Base-by-base conservation (phyloP, 345 rosid genomes). In the Rhizophora apiculata region DNA sequence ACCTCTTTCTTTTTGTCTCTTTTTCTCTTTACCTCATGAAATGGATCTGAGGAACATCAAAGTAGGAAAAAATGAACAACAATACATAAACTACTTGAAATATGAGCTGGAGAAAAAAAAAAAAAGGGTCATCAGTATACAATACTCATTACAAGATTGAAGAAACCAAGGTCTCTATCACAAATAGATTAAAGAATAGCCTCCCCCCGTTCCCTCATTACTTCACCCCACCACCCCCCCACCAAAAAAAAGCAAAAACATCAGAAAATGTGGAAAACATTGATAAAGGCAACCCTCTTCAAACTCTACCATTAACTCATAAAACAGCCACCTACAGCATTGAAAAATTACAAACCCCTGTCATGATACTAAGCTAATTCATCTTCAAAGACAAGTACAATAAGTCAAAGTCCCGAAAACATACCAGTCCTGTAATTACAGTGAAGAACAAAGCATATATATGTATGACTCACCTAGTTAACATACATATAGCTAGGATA, bases 1-100 rank as follows among this genome's bases (percentile, higher is more conserved):
- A 89, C 98, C 96, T 90, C 96, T 78, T 88, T 90, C 83, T 86
- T 88, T 85, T 80, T 84, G 72, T 89, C 95, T 69, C 78, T 84
- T 79, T 70, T 89, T 61, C 96, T 86, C 82, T 82, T 88, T 49
- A 93, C 98, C 80, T 84, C 93, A 66, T 75, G 96, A 68, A 88
- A 93, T 31, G 98, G 86, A 84, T 90, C 98, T 93, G 85, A 63
- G 64, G 34, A 71, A 62, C 43, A 56, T 36, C 54, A 67, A 69
- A 72, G 7, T 55, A 70, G 32, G 65, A 67, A 34, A 22, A 60
- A 29, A 30, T 59, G 68, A 67, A 64, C 52, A 71, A 67, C 19
- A 34, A 73, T 52, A 26, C 20, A 31, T 13, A 11, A 22, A 49
- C 36, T 48, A 16, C 32, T 59, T 10, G 22, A 65, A 21, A 48